These are phyloP conservation scores for Pseudogymnoascus sp. DNA, from an alignment of 2,329 filamentous ascomycete genomes.

Conservation along the genomic window DNA sequence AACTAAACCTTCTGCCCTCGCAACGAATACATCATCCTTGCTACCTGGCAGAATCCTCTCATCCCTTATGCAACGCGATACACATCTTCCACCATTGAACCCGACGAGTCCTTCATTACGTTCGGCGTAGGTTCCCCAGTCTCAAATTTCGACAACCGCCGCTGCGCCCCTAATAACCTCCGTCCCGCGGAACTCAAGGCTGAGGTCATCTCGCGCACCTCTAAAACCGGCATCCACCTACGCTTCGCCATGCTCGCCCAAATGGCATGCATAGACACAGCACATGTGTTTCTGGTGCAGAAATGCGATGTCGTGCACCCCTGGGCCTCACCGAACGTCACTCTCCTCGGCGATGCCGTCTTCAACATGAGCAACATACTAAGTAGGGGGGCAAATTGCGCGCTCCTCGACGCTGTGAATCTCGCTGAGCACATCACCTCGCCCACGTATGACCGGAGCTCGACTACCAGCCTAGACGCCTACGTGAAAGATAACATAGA, in stretches of 20 bases:
- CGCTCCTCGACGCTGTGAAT: slow-evolving; percentile 14
- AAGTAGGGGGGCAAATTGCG: slow-evolving; percentile 25
- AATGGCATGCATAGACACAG: slow-evolving; percentile 19
- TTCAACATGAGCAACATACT: slow-evolving; percentile 17
- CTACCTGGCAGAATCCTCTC: slow-evolving; percentile 23
- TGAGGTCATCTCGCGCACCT: slow-evolving; percentile 18
- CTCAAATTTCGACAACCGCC: slow-evolving; percentile 20
- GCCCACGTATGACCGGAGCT: slow-evolving; percentile 5
- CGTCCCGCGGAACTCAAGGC: slow-evolving; percentile 21
- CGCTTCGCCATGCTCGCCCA: slow-evolving; percentile 19
- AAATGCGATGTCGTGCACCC: slow-evolving; percentile 21
- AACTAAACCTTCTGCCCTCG: slow-evolving; percentile 19
- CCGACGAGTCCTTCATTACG: slow-evolving; percentile 26
- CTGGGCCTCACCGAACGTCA: slow-evolving; percentile 21
- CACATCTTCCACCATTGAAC: slow-evolving; percentile 17
- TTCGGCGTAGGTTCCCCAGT: slow-evolving; percentile 22
- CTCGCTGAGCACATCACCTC: slow-evolving; percentile 19
- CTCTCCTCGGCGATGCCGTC: slow-evolving; percentile 21
- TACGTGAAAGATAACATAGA: slow-evolving; percentile 21
- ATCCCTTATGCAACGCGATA: slow-evolving; percentile 20
- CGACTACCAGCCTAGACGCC: slow-evolving; percentile 13
- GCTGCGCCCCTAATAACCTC: slow-evolving; percentile 18
- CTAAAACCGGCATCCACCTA: slow-evolving; percentile 17
- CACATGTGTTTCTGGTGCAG: slow-evolving; percentile 19
- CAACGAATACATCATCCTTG: slow-evolving; percentile 25